These are phyloP conservation scores for Macrolepiota dolichaula DNA, from an alignment of 768 basidiomycete genomes.

Conservation along the genomic window DNA sequence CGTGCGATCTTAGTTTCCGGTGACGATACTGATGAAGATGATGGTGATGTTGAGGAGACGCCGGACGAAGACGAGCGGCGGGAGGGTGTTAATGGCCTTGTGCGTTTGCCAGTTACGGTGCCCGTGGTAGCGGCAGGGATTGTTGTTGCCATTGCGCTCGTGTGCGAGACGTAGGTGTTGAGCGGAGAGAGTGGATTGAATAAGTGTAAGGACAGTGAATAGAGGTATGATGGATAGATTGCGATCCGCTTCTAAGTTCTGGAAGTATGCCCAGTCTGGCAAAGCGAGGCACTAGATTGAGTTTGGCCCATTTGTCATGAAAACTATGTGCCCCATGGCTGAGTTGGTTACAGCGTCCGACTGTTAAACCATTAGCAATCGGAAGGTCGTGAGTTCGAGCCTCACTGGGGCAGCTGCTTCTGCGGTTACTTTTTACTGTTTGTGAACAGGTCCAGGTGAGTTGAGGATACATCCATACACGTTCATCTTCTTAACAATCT, in stretches of 20 bases:
- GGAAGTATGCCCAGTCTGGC: no score
- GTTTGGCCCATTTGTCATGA: no score
- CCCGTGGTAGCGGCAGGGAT: not conserved
- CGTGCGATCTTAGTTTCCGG: constrained; percentile 19
- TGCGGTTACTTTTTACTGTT: no score
- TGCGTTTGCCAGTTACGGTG: constrained; percentile 15
- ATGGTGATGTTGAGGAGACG: constrained; percentile 11
- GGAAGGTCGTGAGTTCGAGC: constrained; percentile 70
- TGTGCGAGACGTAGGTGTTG: not conserved
- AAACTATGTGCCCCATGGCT: constrained; percentile 60
- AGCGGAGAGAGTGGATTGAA: not conserved
- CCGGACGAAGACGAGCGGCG: constrained; percentile 31
- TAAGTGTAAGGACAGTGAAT: not conserved
- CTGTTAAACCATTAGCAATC: constrained; percentile 50
- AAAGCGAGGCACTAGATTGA: no score
- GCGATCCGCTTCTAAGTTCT: no score
- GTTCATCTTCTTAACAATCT: not conserved
- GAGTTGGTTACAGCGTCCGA: constrained; percentile 79
- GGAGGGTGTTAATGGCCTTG: constrained; percentile 36
- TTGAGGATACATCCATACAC: no score
- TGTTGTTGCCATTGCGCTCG: constrained; percentile 6
- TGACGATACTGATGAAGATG: constrained; percentile 12
- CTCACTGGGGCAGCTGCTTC: constrained; percentile 60
- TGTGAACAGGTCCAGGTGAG: no score
- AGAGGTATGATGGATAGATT: no score